phyloP scores from a whole-genome alignment of 75 land plant species.

The Pinus tabuliformis region DNA sequence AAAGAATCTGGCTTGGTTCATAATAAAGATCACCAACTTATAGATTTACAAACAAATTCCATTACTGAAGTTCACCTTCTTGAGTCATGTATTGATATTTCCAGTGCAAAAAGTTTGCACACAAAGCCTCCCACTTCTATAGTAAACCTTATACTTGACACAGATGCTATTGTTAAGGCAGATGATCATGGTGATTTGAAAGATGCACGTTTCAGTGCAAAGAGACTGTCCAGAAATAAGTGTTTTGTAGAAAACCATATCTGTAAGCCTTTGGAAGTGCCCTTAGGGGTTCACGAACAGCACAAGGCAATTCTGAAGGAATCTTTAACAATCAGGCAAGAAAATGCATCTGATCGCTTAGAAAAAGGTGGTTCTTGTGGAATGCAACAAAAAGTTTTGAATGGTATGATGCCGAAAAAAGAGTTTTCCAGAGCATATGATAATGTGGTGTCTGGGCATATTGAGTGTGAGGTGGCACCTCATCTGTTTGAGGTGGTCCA shows the following conservation, averaged over 20 bases:
- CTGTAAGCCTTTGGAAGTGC: neutral
- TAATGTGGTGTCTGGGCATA: neutral
- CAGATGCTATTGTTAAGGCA: neutral
- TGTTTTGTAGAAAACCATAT: neutral
- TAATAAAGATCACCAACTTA: neutral
- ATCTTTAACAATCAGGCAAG: neutral
- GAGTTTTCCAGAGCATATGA: neutral
- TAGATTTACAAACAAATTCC: neutral
- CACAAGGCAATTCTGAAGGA: too few relatives aligned
- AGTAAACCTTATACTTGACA: neutral
- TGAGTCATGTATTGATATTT: neutral
- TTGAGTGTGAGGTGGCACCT: slow-evolving; percentile 1
- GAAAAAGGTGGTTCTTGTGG: neutral
- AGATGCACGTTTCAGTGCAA: neutral
- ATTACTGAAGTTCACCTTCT: neutral
- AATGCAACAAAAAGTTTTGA: too few relatives aligned
- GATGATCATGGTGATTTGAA: neutral
- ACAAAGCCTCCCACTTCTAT: neutral
- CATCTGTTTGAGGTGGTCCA: neutral
- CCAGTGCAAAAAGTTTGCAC: neutral
- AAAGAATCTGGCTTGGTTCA: too few relatives aligned
- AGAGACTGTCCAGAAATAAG: neutral
- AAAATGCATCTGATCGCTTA: neutral
- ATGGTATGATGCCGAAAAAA: neutral
- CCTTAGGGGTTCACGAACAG: too few relatives aligned